A percentile compares a stretch with the other conserved stretches of the same genome.
phyloP scores from a whole-genome alignment of 179 eudicot genomes.

The Sideroxylon spinosum region DNA sequence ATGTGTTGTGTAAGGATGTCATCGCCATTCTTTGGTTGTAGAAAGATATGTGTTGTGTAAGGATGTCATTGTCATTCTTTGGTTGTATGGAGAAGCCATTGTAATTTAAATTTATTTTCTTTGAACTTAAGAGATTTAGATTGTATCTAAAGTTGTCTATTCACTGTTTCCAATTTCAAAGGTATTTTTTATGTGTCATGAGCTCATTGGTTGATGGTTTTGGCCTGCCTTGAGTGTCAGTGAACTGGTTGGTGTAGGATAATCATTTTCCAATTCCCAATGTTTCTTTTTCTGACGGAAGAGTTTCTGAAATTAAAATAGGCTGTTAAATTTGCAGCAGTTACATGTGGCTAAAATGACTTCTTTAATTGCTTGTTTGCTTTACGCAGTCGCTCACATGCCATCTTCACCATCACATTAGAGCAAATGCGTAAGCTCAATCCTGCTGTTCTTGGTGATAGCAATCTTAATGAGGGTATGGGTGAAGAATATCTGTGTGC shows the following conservation, averaged over 20 bases:
- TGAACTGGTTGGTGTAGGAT: conserved; percentile 2
- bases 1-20: neutral
- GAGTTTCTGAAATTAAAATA: neutral
- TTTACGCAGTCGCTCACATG: conserved; percentile 92
- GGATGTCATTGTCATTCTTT: neutral
- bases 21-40: neutral
- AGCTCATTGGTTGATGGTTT: neutral
- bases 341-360: neutral
- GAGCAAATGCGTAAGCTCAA: conserved; percentile 87
- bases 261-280: neutral
- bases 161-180: conserved; percentile 1
- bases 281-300: neutral
- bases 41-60: neutral
- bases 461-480: conserved; percentile 50
- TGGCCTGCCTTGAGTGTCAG: neutral
- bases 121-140: neutral
- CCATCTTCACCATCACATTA: conserved; percentile 95
- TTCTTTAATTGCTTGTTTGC: conserved; percentile 9
- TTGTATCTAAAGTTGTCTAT: neutral
- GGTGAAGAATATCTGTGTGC: conserved; percentile 95
- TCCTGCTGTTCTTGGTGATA: conserved; percentile 44
- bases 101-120: neutral
- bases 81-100: neutral
- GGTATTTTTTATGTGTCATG: neutral
- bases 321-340: neutral